These are phyloP conservation scores for Colletotrichum noveboracense DNA, from an alignment of 2,329 filamentous ascomycete species.

Conservation along the genomic window DNA sequence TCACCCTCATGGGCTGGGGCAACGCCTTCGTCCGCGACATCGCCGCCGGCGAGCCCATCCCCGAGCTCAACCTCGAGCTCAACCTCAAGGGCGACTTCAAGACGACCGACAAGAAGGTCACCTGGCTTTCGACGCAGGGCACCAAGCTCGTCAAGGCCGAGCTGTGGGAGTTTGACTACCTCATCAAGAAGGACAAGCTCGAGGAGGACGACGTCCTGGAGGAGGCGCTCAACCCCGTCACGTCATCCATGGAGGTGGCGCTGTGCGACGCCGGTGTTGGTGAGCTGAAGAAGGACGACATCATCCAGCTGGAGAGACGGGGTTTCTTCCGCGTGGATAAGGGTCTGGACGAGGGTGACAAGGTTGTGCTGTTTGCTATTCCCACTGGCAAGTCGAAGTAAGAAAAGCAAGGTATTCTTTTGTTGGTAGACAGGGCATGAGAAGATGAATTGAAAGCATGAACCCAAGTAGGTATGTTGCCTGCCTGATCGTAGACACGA, in stretches of 20 bases:
- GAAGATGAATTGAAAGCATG: constrained; percentile 5
- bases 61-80: constrained; percentile 79
- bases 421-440: constrained; percentile 5
- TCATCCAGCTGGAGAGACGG: constrained; percentile 94
- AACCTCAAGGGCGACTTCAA: constrained; percentile 93
- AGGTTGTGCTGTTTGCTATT: constrained; percentile 62
- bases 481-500: too few relatives aligned
- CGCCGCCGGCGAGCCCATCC: constrained; percentile 63
- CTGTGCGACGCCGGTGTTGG: constrained; percentile 82
- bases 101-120: constrained; percentile 95
- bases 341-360: constrained; percentile 53
- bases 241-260: constrained; percentile 75
- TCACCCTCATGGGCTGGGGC: constrained; percentile 97
- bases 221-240: constrained; percentile 79
- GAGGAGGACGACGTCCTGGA: constrained; percentile 87
- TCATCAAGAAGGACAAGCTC: constrained; percentile 94
- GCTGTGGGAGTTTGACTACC: constrained; percentile 92
- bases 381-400: constrained; percentile 60
- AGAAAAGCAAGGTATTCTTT: constrained; percentile 1
- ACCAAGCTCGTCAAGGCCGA: constrained; percentile 83
- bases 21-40: constrained; percentile 81
- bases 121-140: constrained; percentile 81
- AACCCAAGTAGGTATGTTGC: background rate
- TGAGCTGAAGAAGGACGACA: constrained; percentile 82
- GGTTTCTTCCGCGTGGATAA: constrained; percentile 90